A percentile compares a stretch with the other conserved stretches of the same genome.
These are phyloP conservation scores for Ceratobasidium sp. DNA, from an alignment of 1,284 basidiomycete species.

Conservation along the genomic window DNA sequence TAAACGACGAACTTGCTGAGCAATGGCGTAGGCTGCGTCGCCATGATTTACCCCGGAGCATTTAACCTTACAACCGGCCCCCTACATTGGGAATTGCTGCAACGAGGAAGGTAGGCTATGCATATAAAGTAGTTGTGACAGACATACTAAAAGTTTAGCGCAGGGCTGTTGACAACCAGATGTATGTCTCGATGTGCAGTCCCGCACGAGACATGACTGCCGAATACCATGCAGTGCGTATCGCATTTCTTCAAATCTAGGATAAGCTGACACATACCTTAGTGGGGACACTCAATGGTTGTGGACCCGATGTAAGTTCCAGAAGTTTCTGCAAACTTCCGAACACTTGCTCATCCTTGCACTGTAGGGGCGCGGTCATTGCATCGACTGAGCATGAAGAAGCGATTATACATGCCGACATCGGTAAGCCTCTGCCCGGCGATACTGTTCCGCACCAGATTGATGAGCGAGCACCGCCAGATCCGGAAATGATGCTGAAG, in stretches of 20 bases:
- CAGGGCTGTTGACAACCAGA: conserved; percentile 96
- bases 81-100: conserved; percentile 95
- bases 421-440: conserved; percentile 72
- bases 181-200: conserved; percentile 95
- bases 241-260: conserved; percentile 8
- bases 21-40: conserved; percentile 77
- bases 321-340: neutral
- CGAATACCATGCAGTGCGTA: conserved; percentile 85
- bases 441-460: conserved; percentile 8
- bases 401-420: conserved; percentile 82
- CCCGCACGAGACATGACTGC: conserved; percentile 88
- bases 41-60: conserved; percentile 91
- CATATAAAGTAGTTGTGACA: neutral
- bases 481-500: conserved; percentile 75
- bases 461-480: conserved; percentile 61
- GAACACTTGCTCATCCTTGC: neutral
- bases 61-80: conserved; percentile 96
- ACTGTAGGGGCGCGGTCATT: conserved; percentile 80
- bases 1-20: conserved; percentile 15
- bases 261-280: conserved; percentile 33
- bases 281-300: conserved; percentile 93
- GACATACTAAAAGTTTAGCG: conserved; percentile 16
- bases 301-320: conserved; percentile 85
- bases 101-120: conserved; percentile 77
- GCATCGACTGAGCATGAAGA: conserved; percentile 84